Evolutionary conservation across 768 basidiomycete species (phyloP), one percentile per base, ranked within the genome.

Genomic region (Pleurotus platypus): DNA sequence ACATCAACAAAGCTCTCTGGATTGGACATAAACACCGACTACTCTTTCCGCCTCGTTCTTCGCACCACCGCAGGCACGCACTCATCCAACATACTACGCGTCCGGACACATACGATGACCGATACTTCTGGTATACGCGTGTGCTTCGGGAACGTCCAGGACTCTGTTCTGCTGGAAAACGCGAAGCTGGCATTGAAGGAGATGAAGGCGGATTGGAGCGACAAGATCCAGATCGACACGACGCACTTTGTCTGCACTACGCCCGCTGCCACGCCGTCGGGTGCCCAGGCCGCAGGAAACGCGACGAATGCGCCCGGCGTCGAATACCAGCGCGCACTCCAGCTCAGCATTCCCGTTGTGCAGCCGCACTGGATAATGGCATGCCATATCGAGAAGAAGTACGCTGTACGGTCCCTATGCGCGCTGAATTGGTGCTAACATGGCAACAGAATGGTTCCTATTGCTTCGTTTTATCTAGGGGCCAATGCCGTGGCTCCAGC

Each of bases 211-310:
- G 89, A 89, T 62, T 94, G 89, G 87, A 91, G 86, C 64, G 89
- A 95, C 62, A 89, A 85, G 65, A 94, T 99, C 40, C 92, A 95
- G 74, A 95, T 98, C 57, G 96, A 99, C 67, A 98, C 96, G 8
- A 98, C 95, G 0, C 96, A 99, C 70, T 99, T 97, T 62, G 94
- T 98, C 42, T 96, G 94, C 67, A 96, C 94, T 15, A 93, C 90
- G 0, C 93, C 94, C 2, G 88, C 86, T 1, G 80, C 84, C 8
- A 86, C 84, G 0, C 82, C 85, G 0, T 63, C 69, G 8, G 87
- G 83, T 30, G 84, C 84, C 8, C 78, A 75, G 57, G 78, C 78
- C 0, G 75, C 78, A 7, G 84, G 86, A 0, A 80, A 76, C 56
- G 67, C 75, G 1, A 72, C 75, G 9, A 73, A 78, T 13, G 83